These are phyloP conservation scores for Polyporus tsugae DNA, from an alignment of 1,284 basidiomycete genomes.

Conservation along the genomic window DNA sequence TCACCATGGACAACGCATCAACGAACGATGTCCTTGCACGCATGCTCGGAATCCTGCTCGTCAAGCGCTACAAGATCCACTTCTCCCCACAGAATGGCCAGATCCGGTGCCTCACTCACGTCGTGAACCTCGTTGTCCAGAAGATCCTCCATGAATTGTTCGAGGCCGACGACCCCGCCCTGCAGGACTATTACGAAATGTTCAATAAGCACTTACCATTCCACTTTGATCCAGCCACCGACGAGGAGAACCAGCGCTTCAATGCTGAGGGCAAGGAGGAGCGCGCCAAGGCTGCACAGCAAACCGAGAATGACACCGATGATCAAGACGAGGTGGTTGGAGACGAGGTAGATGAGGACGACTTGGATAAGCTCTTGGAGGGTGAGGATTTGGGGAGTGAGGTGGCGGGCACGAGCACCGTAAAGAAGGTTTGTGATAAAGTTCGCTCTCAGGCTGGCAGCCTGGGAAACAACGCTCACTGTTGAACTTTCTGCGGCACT, in stretches of 20 bases:
- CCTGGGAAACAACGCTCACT: too few relatives aligned
- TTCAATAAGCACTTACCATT: neutral
- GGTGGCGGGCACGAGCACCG: too few relatives aligned
- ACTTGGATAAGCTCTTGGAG: too few relatives aligned
- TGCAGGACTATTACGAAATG: constrained; percentile 33
- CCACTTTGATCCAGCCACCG: neutral
- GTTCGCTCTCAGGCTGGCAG: too few relatives aligned
- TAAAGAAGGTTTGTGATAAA: neutral
- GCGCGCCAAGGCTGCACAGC: too few relatives aligned
- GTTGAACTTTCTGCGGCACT: neutral
- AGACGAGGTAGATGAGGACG: too few relatives aligned
- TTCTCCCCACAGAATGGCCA: neutral
- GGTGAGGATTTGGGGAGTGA: too few relatives aligned
- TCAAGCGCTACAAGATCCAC: neutral
- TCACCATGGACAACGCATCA: constrained; percentile 40
- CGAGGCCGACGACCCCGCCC: constrained; percentile 42
- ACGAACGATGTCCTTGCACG: constrained; percentile 27
- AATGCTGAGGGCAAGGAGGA: neutral
- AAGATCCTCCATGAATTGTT: constrained; percentile 39
- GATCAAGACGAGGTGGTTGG: too few relatives aligned
- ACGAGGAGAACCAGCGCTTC: neutral
- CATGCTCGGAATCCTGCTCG: constrained; percentile 3
- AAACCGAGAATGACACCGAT: too few relatives aligned
- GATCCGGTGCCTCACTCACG: constrained; percentile 39
- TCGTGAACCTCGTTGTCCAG: constrained; percentile 50